A percentile compares a stretch with the other conserved stretches of the same genome.
phyloP scores from a whole-genome alignment of 495 filamentous ascomycete genomes.

The Xylaria longipes region DNA sequence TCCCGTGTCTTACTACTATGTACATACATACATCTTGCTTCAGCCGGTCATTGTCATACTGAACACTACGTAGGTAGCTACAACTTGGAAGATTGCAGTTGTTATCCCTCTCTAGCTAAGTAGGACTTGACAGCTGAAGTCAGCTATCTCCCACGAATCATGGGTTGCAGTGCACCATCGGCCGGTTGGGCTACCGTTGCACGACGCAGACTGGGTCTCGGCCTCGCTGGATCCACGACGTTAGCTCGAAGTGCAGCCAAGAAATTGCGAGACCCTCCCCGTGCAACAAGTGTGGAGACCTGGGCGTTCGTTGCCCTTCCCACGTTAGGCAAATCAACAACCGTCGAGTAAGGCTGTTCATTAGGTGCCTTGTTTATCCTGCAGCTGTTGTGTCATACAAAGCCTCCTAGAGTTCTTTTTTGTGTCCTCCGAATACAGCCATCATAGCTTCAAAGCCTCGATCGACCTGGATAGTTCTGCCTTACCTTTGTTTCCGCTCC shows the following conservation, averaged over 20 bases:
- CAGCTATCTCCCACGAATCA: conserved; percentile 3
- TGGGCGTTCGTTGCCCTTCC: not conserved
- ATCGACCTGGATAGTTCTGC: not conserved
- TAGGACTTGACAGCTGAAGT: not conserved
- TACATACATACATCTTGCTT: not conserved
- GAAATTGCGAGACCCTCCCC: not conserved
- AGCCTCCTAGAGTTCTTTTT: not conserved
- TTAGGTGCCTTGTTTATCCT: conserved; percentile 7
- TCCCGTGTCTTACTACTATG: not conserved
- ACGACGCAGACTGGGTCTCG: not conserved
- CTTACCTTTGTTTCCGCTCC: not conserved
- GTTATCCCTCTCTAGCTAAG: not conserved
- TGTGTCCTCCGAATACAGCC: not conserved
- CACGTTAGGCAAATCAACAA: conserved; percentile 14
- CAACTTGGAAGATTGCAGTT: too few relatives aligned
- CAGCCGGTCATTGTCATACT: not conserved
- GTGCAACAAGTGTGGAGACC: conserved; percentile 13
- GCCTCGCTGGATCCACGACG: conserved; percentile 16
- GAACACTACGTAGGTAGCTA: not conserved
- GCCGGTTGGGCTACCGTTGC: conserved; percentile 8
- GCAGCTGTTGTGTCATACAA: conserved; percentile 3
- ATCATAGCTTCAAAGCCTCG: not conserved
- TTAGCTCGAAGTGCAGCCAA: conserved; percentile 1
- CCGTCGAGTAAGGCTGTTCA: not conserved
- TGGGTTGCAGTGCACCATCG: not conserved